Conservation (phyloP, 169 alveolate species). For the Fabrea salina region DNA sequence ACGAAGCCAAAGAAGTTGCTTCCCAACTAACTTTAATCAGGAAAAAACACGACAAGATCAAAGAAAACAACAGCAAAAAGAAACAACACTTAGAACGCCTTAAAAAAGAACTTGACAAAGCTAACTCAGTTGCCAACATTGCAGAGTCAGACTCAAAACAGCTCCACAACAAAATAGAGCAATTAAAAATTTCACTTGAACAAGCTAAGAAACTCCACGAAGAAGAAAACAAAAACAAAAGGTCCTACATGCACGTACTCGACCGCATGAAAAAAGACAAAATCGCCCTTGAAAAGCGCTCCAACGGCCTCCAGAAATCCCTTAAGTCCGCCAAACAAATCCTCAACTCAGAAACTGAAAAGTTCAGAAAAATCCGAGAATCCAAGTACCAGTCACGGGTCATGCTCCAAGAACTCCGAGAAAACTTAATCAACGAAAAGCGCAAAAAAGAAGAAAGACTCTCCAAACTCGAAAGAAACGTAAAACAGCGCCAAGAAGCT, state of each 20-base stretch:
- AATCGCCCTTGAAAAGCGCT: slow-evolving; percentile 45
- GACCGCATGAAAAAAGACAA: slow-evolving; percentile 62
- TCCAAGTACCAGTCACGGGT: slow-evolving; percentile 41
- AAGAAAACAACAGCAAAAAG: background rate
- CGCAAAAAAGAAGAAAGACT: slow-evolving; percentile 50
- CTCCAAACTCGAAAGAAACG: slow-evolving; percentile 42
- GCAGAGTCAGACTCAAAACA: slow-evolving; percentile 43
- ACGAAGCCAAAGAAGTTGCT: slow-evolving; percentile 26
- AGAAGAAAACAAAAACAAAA: slow-evolving; percentile 33
- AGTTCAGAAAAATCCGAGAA: slow-evolving; percentile 47
- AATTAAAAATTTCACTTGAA: slow-evolving; percentile 32
- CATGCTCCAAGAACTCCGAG: slow-evolving; percentile 37
- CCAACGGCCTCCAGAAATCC: slow-evolving; percentile 35
- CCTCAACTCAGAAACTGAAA: slow-evolving; percentile 37
- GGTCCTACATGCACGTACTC: slow-evolving; percentile 54
- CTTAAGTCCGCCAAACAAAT: slow-evolving; percentile 42
- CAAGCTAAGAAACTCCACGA: slow-evolving; percentile 36
- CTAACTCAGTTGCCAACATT: slow-evolving; percentile 33
- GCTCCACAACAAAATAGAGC: slow-evolving; percentile 41
- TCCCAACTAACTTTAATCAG: background rate
- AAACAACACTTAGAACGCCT: background rate
- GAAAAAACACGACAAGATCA: slow-evolving; percentile 17
- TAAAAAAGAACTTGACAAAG: slow-evolving; percentile 46
- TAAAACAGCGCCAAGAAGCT: slow-evolving; percentile 46
- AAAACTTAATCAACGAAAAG: slow-evolving; percentile 46